A percentile compares a stretch with the other conserved stretches of the same genome.
Conservation (phyloP, 2,329 filamentous ascomycete species). For the Xylaria multiplex region DNA sequence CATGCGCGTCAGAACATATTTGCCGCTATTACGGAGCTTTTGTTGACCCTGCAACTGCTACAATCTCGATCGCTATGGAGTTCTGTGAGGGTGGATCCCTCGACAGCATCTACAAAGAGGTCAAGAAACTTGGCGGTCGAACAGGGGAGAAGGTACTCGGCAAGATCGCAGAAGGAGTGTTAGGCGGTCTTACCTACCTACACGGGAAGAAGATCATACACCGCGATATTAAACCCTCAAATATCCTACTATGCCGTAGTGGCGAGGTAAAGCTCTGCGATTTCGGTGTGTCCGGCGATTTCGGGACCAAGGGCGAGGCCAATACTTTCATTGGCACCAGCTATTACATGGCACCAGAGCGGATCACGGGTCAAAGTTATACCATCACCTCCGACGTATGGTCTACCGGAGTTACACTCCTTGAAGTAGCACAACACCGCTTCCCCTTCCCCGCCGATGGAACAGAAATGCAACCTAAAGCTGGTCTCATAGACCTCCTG, state of each 20-base stretch:
- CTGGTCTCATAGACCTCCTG: slow-evolving; percentile 91
- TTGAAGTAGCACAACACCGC: slow-evolving; percentile 99
- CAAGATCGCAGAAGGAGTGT: slow-evolving; percentile 93
- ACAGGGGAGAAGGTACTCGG: slow-evolving; percentile 97
- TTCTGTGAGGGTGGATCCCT: slow-evolving; percentile 97
- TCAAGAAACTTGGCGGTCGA: slow-evolving; percentile 91
- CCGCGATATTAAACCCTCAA: slow-evolving; percentile 97
- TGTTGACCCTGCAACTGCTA: slow-evolving; percentile 93
- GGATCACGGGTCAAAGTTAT: slow-evolving; percentile 96
- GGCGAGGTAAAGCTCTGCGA: slow-evolving; percentile 98
- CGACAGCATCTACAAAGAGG: slow-evolving; percentile 96
- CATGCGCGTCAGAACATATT: slow-evolving; percentile 94
- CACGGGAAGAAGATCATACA: slow-evolving; percentile 98
- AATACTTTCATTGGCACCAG: slow-evolving; percentile 99
- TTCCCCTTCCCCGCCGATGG: slow-evolving; percentile 98
- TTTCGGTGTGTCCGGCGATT: slow-evolving; percentile 97
- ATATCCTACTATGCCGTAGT: slow-evolving; percentile 90
- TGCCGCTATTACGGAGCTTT: slow-evolving; percentile 98
- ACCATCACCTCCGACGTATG: slow-evolving; percentile 99
- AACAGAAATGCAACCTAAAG: slow-evolving; percentile 92
- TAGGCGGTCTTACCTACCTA: slow-evolving; percentile 93
- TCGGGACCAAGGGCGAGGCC: slow-evolving; percentile 97
- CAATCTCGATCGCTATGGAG: slow-evolving; percentile 99
- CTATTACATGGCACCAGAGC: slow-evolving; percentile 99
- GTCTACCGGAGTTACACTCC: slow-evolving; percentile 93